Conservation (phyloP, 495 filamentous ascomycete species). For the Trichoderma orchidacearum region DNA sequence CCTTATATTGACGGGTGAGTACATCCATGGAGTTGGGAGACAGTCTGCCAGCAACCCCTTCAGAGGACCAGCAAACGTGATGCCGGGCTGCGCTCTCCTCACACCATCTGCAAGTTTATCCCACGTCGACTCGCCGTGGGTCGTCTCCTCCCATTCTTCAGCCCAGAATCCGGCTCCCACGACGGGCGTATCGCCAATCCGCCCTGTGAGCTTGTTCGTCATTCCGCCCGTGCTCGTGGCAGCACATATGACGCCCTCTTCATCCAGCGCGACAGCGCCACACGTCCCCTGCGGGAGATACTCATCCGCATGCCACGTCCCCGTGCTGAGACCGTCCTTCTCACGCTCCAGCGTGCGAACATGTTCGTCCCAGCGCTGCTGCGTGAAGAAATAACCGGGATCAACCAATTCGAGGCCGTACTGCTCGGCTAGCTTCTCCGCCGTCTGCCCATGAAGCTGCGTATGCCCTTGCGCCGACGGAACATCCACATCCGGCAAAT, state of each 20-base stretch:
- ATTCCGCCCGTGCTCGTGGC: slow-evolving; percentile 82
- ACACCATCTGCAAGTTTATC: background rate
- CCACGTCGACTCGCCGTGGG: slow-evolving; percentile 6
- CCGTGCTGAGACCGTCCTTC: slow-evolving; percentile 14
- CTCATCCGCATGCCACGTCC: slow-evolving; percentile 34
- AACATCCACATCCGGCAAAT: slow-evolving; percentile 18
- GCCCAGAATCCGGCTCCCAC: slow-evolving; percentile 86
- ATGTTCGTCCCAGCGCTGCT: slow-evolving; percentile 76
- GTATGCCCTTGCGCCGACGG: slow-evolving; percentile 47
- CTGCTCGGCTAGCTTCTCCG: slow-evolving; percentile 48
- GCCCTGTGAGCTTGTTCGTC: slow-evolving; percentile 76
- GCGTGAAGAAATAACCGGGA: slow-evolving; percentile 62
- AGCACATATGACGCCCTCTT: slow-evolving; percentile 53
- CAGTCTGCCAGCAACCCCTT: slow-evolving; percentile 36
- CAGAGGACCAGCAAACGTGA: slow-evolving; percentile 25
- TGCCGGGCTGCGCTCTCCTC: slow-evolving; percentile 13
- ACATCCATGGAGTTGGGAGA: slow-evolving; percentile 26
- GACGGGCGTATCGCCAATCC: slow-evolving; percentile 80
- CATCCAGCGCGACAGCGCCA: slow-evolving; percentile 68
- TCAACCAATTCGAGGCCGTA: slow-evolving; percentile 60
- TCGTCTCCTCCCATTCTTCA: slow-evolving; percentile 55
- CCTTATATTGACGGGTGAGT: slow-evolving; percentile 16
- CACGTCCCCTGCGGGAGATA: slow-evolving; percentile 75
- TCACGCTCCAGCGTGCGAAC: slow-evolving; percentile 46
- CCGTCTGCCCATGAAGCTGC: slow-evolving; percentile 49